Evolutionary conservation across 768 basidiomycete genomes (phyloP).

Genomic region (Pisolithus orientalis): DNA sequence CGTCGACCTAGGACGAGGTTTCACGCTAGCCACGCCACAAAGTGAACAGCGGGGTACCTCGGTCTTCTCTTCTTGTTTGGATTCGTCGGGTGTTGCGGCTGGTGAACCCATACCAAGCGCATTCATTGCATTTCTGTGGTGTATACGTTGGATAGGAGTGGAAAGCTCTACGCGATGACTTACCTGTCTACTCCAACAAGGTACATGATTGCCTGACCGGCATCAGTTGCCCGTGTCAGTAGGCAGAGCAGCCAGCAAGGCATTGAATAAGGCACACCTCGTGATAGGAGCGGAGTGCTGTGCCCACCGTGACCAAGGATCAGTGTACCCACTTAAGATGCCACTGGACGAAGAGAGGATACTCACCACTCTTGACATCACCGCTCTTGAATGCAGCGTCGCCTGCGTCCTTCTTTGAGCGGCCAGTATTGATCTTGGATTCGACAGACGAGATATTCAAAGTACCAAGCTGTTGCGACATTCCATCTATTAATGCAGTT

Average conservation of each 20-base stretch:
- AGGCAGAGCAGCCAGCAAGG: neutral
- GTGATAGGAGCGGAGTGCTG: slow-evolving; percentile 70
- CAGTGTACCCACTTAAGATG: neutral
- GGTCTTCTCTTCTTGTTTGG: slow-evolving; percentile 47
- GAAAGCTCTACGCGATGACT: slow-evolving; percentile 15
- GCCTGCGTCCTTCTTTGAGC: slow-evolving; percentile 57
- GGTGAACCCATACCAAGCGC: slow-evolving; percentile 36
- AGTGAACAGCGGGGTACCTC: slow-evolving; percentile 41
- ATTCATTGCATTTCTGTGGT: slow-evolving; percentile 47
- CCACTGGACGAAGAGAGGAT: neutral
- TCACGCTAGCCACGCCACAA: neutral
- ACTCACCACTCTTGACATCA: slow-evolving; percentile 53
- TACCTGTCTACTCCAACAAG: slow-evolving; percentile 76
- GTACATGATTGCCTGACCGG: slow-evolving; percentile 58
- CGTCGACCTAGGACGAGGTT: slow-evolving; percentile 48
- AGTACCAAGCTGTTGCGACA: slow-evolving; percentile 8
- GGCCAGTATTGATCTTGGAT: slow-evolving; percentile 54
- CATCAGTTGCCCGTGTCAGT: slow-evolving; percentile 1
- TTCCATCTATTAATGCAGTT: slow-evolving; percentile 4
- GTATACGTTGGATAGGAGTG: neutral
- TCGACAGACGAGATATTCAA: slow-evolving; percentile 14
- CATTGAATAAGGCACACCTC: slow-evolving; percentile 37
- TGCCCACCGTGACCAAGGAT: neutral
- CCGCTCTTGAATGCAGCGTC: slow-evolving; percentile 69
- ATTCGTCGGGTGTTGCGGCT: slow-evolving; percentile 1